Conservation (phyloP, 331 rosid species). For the Pyrus hybrid region DNA sequence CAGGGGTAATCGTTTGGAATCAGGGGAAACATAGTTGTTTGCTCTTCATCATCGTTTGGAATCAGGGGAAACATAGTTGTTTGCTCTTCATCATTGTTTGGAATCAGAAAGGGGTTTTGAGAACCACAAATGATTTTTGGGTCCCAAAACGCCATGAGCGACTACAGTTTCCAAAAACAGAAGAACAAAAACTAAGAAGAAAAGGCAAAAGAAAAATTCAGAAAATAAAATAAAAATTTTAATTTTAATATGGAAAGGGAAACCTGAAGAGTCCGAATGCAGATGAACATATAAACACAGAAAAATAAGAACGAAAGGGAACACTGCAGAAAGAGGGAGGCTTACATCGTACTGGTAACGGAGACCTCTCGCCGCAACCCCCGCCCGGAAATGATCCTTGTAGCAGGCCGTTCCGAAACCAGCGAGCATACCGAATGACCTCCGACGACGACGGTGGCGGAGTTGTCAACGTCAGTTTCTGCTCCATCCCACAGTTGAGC, state of each 20-base stretch:
- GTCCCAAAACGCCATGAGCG: neutral
- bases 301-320: neutral
- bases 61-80: no score
- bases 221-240: neutral
- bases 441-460: conserved; percentile 34
- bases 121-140: neutral
- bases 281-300: neutral
- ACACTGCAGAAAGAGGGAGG: neutral
- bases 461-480: conserved; percentile 12
- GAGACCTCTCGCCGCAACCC: conserved; percentile 24
- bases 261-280: neutral
- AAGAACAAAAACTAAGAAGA: neutral
- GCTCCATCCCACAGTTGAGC: neutral
- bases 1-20: conserved; percentile 38
- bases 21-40: no score
- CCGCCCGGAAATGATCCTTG: conserved; percentile 37
- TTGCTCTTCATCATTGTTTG: neutral
- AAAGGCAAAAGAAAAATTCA: neutral
- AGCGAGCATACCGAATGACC: conserved; percentile 22
- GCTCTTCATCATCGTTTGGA: neutral
- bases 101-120: neutral
- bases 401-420: conserved; percentile 30
- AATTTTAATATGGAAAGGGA: no score
- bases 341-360: conserved; percentile 65
- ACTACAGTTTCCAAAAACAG: neutral